Base-by-base conservation (phyloP, 306 rosid species). In the Hippophae rhamnoides region DNA sequence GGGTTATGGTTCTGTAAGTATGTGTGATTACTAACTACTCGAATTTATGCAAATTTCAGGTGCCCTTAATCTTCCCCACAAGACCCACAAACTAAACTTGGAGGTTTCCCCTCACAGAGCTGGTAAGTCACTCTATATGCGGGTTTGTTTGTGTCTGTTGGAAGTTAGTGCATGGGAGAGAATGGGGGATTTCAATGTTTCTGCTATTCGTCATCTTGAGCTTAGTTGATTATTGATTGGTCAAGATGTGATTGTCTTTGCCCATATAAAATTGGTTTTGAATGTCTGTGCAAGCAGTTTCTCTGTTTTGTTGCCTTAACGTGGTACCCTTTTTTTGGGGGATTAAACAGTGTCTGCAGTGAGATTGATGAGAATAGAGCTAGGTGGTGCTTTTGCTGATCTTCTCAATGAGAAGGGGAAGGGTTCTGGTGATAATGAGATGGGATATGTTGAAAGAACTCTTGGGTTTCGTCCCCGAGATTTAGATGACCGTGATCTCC, bases 381-480 rank as follows among this genome's bases (percentile, higher is more conserved):
- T 85, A 47, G 97, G 97, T 11, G 95, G 97, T 73, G 95, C 97
- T 67, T 89, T 83, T 83, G 97, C 95, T 69, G 97, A 83, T 63
- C 97, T 89, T 77, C 78, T 89, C 45, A 89, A 89, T 61, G 97
- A 85, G 79, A 85, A 77, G 74, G 97, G 97, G 69, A 89, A 89
- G 66, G 97, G 97, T 63, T 89, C 95, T 14, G 97, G 97, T 70
- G 90, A 83, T 61, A 89, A 89, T 56, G 97, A 89, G 78, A 89
- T 89, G 95, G 82, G 83, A 42, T 89, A 89, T 72, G 95, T 89
- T 38, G 83, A 70, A 74, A 79, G 97, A 72, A 89, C 95, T 44
- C 85, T 89, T 25, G 95, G 97, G 1, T 89, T 89, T 72, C 85
- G 94, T 18, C 83, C 95, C 14, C 76, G 85, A 56, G 85, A 77